phyloP scores from a whole-genome alignment of 352 stramenopile species.

The Lagenidium sp. region DNA sequence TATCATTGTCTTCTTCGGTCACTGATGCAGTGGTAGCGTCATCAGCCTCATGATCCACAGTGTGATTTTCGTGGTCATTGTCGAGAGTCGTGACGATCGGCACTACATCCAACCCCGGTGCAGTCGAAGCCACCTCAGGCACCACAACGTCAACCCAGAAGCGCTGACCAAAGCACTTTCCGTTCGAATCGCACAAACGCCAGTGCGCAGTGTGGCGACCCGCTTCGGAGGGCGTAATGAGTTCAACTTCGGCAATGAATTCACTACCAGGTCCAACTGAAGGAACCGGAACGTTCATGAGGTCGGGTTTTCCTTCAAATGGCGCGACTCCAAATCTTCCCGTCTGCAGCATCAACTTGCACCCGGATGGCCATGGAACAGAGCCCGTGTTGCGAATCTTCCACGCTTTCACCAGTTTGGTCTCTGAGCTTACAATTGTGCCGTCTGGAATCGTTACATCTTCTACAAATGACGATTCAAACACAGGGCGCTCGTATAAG shows the following conservation, averaged over 20 bases:
- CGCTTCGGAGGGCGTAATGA: conserved; percentile 11
- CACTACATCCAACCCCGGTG: not conserved
- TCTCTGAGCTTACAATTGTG: conserved; percentile 39
- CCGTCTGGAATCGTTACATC: conserved; percentile 77
- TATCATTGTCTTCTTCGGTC: too few relatives aligned
- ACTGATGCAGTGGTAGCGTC: too few relatives aligned
- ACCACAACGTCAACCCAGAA: conserved; percentile 46
- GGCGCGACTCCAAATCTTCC: conserved; percentile 11
- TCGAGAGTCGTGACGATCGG: too few relatives aligned
- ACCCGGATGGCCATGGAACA: conserved; percentile 38
- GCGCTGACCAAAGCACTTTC: conserved; percentile 32
- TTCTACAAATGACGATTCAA: conserved; percentile 33
- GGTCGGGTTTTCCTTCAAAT: conserved; percentile 14
- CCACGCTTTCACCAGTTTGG: conserved; percentile 61
- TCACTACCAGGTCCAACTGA: conserved; percentile 8
- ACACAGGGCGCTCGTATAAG: not conserved
- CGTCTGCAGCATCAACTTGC: conserved; percentile 32
- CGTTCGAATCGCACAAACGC: conserved; percentile 23
- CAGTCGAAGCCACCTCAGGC: not conserved
- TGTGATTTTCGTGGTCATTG: too few relatives aligned
- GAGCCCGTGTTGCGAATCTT: conserved; percentile 61
- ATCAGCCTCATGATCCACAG: too few relatives aligned
- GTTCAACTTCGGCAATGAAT: conserved; percentile 10
- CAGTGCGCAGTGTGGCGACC: conserved; percentile 37
- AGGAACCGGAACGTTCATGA: conserved; percentile 17